Evolutionary conservation across 345 rosid species (phyloP).

Genomic region (Eucalyptus sp.): DNA sequence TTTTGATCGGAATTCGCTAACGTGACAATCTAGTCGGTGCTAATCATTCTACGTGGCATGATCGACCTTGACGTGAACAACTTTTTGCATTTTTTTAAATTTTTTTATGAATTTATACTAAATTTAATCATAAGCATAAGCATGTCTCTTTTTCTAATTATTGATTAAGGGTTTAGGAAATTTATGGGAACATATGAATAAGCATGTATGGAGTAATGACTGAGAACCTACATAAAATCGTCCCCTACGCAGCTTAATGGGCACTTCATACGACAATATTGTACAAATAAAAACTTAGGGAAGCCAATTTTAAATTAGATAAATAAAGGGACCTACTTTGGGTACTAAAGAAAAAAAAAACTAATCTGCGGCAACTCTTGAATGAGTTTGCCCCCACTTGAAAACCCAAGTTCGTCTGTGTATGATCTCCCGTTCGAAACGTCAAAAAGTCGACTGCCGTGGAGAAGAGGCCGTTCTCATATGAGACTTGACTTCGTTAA

Average conservation of each 20-base stretch:
- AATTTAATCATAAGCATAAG: no score
- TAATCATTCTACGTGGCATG: accelerated
- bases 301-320: no score
- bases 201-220: neutral
- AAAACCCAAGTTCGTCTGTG: neutral
- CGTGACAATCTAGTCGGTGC: accelerated
- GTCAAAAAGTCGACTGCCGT: neutral
- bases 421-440: neutral
- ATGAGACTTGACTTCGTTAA: neutral
- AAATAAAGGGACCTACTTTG: neutral
- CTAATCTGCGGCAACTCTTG: neutral
- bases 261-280: neutral
- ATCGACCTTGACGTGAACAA: accelerated
- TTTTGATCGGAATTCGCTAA: accelerated
- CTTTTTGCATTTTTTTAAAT: no score
- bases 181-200: neutral
- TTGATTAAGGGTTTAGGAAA: neutral
- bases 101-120: accelerated
- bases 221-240: neutral
- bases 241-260: neutral
- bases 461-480: neutral
- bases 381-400: neutral
- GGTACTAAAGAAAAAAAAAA: neutral
- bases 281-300: neutral
- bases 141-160: neutral